Conservation (phyloP, 148 eudicot species). For the Camellia lanceoleosa region DNA sequence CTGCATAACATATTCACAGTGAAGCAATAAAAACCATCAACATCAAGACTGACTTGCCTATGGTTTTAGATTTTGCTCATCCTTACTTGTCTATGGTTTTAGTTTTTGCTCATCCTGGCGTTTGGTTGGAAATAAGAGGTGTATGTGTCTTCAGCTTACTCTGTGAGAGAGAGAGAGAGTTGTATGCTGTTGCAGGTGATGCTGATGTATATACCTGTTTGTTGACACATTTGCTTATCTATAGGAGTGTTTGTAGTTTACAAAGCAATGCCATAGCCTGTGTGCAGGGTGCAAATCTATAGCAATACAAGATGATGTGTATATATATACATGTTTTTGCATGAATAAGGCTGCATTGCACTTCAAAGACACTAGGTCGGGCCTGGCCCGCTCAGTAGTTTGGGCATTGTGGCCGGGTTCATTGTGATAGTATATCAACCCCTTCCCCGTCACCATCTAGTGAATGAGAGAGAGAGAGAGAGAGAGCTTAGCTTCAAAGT, state of each 20-base stretch:
- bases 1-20: slow-evolving; percentile 5
- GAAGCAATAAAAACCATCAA: neutral
- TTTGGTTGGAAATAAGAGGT: neutral
- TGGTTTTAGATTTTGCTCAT: neutral
- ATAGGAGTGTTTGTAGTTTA: neutral
- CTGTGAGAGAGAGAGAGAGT: neutral
- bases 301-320: no score
- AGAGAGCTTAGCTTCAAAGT: no score
- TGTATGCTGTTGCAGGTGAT: neutral
- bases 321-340: no score
- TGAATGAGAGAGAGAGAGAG: no score
- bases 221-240: neutral
- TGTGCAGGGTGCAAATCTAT: no score
- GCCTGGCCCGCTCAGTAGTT: no score
- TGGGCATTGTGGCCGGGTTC: no score
- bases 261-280: no score
- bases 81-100: neutral
- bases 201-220: slow-evolving; percentile 9
- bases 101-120: neutral
- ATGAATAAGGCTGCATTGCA: no score
- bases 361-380: no score
- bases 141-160: neutral
- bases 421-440: no score
- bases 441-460: no score
- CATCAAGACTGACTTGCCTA: neutral